Conservation (phyloP, 148 eudicot species). For the Tetragonia tetragonoides region DNA sequence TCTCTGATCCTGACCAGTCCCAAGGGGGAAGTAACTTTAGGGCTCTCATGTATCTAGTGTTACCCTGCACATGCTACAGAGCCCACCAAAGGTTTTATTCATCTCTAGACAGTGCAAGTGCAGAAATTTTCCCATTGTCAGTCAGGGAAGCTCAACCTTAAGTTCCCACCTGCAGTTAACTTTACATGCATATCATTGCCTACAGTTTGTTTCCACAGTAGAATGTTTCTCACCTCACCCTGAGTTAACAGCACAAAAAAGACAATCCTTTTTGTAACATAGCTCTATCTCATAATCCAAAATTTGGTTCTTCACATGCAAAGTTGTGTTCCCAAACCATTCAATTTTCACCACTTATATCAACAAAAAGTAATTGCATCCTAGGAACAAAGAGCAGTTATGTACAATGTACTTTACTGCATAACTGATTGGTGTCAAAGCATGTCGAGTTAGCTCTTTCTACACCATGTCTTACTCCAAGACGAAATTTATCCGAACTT, state of each 20-base stretch:
- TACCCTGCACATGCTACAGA: conserved; percentile 50
- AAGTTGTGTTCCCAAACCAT: neutral
- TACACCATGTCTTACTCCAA: no score
- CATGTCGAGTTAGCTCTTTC: no score
- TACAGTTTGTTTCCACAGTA: conserved; percentile 12
- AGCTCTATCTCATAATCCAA: neutral
- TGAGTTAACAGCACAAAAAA: conserved; percentile 10
- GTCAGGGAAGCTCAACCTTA: neutral
- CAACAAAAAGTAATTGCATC: no score
- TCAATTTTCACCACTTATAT: neutral
- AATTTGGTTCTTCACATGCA: neutral
- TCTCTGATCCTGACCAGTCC: conserved; percentile 19
- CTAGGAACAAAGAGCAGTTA: no score
- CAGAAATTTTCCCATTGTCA: conserved; percentile 15
- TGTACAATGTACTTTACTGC: no score
- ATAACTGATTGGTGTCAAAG: no score
- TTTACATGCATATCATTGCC: conserved; percentile 19
- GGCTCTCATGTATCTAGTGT: conserved; percentile 23
- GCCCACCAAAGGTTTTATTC: conserved; percentile 37
- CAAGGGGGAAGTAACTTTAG: conserved; percentile 1
- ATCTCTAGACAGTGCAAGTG: conserved; percentile 24
- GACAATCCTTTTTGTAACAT: neutral
- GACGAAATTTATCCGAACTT: no score
- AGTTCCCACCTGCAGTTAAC: conserved; percentile 16
- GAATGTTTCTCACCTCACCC: conserved; percentile 19